These are phyloP conservation scores for Gossypium turneri DNA, from an alignment of 345 rosid genomes.

Conservation along the genomic window DNA sequence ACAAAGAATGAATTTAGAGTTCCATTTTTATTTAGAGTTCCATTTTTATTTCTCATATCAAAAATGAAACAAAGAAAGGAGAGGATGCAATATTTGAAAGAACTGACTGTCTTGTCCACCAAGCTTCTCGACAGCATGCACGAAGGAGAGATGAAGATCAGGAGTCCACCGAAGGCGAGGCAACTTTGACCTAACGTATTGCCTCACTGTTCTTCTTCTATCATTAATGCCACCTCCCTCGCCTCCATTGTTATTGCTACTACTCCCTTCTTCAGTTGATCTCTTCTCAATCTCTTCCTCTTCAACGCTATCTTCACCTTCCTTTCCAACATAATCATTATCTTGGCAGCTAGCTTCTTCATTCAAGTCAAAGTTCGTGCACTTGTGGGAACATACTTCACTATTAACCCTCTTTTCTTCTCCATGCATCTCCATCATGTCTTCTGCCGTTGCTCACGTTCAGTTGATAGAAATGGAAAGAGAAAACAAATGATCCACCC, in stretches of 20 bases:
- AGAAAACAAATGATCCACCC: neutral
- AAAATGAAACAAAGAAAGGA: neutral
- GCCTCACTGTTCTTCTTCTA: constrained; percentile 45
- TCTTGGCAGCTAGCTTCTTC: constrained; percentile 31
- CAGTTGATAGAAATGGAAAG: neutral
- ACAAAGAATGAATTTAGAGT: neutral
- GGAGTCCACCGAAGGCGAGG: constrained; percentile 97
- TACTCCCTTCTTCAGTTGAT: constrained; percentile 24
- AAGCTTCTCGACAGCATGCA: constrained; percentile 72
- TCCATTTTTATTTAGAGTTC: neutral
- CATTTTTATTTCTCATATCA: neutral
- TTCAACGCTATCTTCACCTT: constrained; percentile 6
- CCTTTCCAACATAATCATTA: neutral
- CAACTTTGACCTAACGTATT: constrained; percentile 67
- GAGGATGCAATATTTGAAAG: neutral
- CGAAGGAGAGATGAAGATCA: constrained; percentile 74
- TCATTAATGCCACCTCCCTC: constrained; percentile 6
- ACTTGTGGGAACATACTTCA: constrained; percentile 29
- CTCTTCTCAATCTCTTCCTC: constrained; percentile 24
- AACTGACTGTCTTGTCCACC: constrained; percentile 89
- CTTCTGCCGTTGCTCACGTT: constrained; percentile 9
- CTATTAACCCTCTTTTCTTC: constrained; percentile 20
- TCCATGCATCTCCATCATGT: constrained; percentile 2
- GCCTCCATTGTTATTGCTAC: constrained; percentile 13
- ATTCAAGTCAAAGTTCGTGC: constrained; percentile 14